A percentile compares a stretch with the other conserved stretches of the same genome.
Conservation (phyloP, 805 yeast species). For the Wickerhamomyces bisporus region DNA sequence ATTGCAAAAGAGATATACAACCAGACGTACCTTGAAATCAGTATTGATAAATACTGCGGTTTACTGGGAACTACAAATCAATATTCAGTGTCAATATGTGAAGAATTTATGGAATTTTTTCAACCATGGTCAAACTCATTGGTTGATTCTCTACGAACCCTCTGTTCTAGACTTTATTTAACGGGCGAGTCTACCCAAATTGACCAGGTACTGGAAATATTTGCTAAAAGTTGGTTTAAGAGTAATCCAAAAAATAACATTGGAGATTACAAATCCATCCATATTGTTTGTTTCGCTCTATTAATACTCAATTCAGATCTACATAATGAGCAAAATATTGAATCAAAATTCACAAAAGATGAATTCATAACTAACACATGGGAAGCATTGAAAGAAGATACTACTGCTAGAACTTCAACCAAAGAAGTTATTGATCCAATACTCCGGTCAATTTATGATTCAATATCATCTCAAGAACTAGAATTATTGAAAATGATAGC, state of each 20-base stretch:
- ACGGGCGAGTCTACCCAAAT: conserved; percentile 82
- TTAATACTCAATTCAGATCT: conserved; percentile 73
- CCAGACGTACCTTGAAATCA: conserved; percentile 24
- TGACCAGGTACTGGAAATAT: conserved; percentile 65
- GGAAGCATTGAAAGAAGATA: conserved; percentile 34
- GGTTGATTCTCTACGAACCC: conserved; percentile 47
- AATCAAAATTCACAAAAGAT: conserved; percentile 33
- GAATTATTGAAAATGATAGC: conserved; percentile 10
- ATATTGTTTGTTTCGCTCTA: conserved; percentile 66
- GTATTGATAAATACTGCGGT: conserved; percentile 39
- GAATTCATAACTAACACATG: conserved; percentile 47
- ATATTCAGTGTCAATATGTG: conserved; percentile 25
- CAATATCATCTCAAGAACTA: conserved; percentile 23
- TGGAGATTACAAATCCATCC: conserved; percentile 53
- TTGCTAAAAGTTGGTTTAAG: conserved; percentile 57
- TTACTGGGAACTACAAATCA: conserved; percentile 31
- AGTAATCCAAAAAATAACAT: conserved; percentile 44
- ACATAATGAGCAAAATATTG: conserved; percentile 45
- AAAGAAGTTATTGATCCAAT: conserved; percentile 9
- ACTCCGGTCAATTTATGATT: conserved; percentile 31
- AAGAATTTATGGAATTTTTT: conserved; percentile 33
- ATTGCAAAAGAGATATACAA: conserved; percentile 30
- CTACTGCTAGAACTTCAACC: conserved; percentile 1
- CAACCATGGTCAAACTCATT: conserved; percentile 45
- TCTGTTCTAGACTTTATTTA: conserved; percentile 65